Evolutionary conservation across 495 filamentous ascomycete species (phyloP).

Genomic region (Daldinia grandis): DNA sequence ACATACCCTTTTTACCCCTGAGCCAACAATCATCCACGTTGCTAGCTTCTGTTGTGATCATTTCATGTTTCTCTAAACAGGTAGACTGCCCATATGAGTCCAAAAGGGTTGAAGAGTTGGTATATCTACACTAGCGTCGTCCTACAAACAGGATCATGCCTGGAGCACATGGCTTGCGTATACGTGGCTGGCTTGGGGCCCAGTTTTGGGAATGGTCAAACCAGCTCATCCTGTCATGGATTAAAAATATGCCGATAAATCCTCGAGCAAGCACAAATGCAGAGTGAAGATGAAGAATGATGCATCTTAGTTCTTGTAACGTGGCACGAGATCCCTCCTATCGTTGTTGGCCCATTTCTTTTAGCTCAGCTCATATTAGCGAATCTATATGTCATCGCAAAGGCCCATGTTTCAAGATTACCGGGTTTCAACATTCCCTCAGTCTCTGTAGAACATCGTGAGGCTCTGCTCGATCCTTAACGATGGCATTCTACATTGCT

Average conservation of each 20-base stretch:
- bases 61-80: constrained; percentile 9
- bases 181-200: constrained; percentile 7
- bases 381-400: constrained; percentile 8
- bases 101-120: constrained; percentile 4
- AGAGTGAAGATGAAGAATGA: constrained; percentile 17
- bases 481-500: background rate
- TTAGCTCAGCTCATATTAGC: constrained; percentile 21
- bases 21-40: constrained; percentile 6
- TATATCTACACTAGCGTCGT: constrained; percentile 9
- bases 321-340: constrained; percentile 35
- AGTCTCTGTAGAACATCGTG: constrained; percentile 5
- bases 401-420: constrained; percentile 8
- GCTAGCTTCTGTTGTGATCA: constrained; percentile 26
- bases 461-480: constrained; percentile 27
- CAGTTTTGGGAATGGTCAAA: background rate
- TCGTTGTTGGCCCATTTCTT: constrained; percentile 21
- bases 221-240: background rate
- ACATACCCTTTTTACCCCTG: constrained; percentile 19
- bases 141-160: constrained; percentile 16
- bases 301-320: constrained; percentile 30
- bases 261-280: constrained; percentile 16
- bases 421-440: constrained; percentile 5
- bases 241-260: background rate
- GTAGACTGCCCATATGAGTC: background rate
- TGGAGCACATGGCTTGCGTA: constrained; percentile 15